Evolutionary conservation across 306 rosid genomes (phyloP), one percentile per base, ranked within the genome.

Genomic region (Lathyrus sativus): DNA sequence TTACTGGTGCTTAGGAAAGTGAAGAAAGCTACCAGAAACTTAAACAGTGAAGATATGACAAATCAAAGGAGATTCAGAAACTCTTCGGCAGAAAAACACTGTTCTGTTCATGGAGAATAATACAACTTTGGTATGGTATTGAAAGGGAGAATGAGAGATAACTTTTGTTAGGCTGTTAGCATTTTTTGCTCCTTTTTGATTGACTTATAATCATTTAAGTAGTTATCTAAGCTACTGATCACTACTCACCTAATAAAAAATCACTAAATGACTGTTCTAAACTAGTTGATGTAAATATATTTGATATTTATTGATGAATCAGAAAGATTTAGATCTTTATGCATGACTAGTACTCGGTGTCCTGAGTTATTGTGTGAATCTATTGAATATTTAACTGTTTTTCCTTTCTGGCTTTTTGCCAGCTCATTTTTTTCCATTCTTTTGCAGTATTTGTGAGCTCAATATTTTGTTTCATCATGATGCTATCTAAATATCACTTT

Each of bases 401-500:
- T 69, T 26, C 10, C 29, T 41, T 42, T 38, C 63, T 24, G 65
- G 6, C 6, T 55, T 48, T 26, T 39, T 42, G 44, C 29, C 29
- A n/a, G 53, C 55, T 55, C 22, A 19, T 19, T 50, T 18, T 50
- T 11, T 9, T 37, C 2, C 11, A 13, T 19, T 53, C 19, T 22
- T 68, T 39, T 66, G 26, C 45, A 38, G 68, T 62, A 62, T 19
- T 39, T 62, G 6, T 62, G 7, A 12, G 43, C 68, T 15, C 26
- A 17, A 61, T 61, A 41, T 9, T 19, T 19, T 61, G 29, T 38
- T 31, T 60, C 29, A 28, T 66, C 19, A 11, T 14, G 60, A 33
- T 33, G 35, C 37, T 28, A 22, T 29, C 19, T 46, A 13, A 54
- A 31, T 31, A 68, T 46, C 58, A 66, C 62, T 18, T 46, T 50